These are phyloP conservation scores for Moricandia arvensis DNA, from an alignment of 345 rosid genomes.

Conservation along the genomic window DNA sequence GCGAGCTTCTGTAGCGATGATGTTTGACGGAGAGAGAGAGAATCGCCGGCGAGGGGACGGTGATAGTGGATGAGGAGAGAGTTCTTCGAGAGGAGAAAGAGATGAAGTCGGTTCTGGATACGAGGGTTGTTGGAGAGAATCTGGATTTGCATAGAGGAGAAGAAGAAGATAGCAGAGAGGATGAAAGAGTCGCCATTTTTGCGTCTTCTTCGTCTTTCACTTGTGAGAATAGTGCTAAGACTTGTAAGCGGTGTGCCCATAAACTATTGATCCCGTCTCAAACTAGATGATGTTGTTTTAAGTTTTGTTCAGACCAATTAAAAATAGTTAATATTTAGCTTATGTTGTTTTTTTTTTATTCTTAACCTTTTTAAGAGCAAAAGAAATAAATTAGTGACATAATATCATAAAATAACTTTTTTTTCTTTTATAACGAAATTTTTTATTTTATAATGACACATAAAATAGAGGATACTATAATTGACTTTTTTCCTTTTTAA, in stretches of 20 bases:
- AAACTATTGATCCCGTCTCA: too few relatives aligned
- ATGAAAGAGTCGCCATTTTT: conserved; percentile 47
- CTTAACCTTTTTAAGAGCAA: too few relatives aligned
- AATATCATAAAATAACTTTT: too few relatives aligned
- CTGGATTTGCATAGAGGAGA: conserved; percentile 34
- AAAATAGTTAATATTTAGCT: too few relatives aligned
- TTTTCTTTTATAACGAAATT: too few relatives aligned
- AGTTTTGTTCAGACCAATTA: too few relatives aligned
- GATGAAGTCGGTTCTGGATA: conserved; percentile 29
- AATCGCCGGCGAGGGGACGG: conserved; percentile 26
- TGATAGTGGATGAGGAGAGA: conserved; percentile 5
- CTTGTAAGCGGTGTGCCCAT: background rate
- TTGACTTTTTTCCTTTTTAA: too few relatives aligned
- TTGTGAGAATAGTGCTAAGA: background rate
- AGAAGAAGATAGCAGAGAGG: conserved; percentile 38
- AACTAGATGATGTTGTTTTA: too few relatives aligned
- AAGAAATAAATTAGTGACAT: too few relatives aligned
- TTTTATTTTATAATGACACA: too few relatives aligned
- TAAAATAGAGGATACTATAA: too few relatives aligned
- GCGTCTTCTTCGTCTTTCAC: conserved; percentile 1
- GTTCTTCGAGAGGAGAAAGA: conserved; percentile 44
- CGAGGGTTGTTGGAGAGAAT: conserved; percentile 25
- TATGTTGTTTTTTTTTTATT: too few relatives aligned
- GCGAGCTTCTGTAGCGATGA: conserved; percentile 36
- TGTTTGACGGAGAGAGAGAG: conserved; percentile 41